Evolutionary conservation across 2,329 filamentous ascomycete species (phyloP), one percentile per base, ranked within the genome.

Genomic region (Myriangium duriaei): DNA sequence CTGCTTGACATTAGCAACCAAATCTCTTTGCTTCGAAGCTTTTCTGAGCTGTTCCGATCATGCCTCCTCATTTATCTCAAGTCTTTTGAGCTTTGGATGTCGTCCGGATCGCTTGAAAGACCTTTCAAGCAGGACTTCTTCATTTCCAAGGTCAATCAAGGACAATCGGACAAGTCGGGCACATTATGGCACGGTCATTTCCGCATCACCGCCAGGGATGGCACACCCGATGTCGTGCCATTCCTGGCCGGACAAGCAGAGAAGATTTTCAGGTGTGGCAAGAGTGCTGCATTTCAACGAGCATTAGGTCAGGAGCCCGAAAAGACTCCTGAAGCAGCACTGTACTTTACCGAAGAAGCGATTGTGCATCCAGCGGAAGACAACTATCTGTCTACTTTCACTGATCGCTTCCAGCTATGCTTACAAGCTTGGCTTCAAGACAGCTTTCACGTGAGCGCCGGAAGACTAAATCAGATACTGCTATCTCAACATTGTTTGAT

Each of bases 211-310:
- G 66, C 63, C 10, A 74, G 76, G 1, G 57, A 74, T 30, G 75
- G 77, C 11, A 60, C 61, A 2, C 56, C 86, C 1, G 75, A 80
- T 48, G 77, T 79, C 0, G 87, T 88, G 0, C 68, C 62, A 2
- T 95, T 94, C 46, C 66, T 95, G 4, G 73, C 77, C 28, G 69
- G 78, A 2, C 72, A 78, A 2, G 75, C 74, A 0, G 62, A 65
- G 15, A 81, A 77, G 44, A 84, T 95, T 26, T 88, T 94, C 50
- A 85, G 79, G 1, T 79, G 84, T 1, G 88, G 88, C 0, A 95
- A 95, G 58, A 92, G 81, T 49, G 78, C 91, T 39, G 74, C 91
- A 1, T 80, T 95, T 31, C 62, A 95, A n/a, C 79, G 78, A 43
- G 72, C 79, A 33, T 65, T 94, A 9, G 74, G 76, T 39, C 65